A percentile compares a stretch with the other conserved stretches of the same genome.
Conservation (phyloP, 176 grass and related monocot genomes). For the Tillandsia leiboldiana region DNA sequence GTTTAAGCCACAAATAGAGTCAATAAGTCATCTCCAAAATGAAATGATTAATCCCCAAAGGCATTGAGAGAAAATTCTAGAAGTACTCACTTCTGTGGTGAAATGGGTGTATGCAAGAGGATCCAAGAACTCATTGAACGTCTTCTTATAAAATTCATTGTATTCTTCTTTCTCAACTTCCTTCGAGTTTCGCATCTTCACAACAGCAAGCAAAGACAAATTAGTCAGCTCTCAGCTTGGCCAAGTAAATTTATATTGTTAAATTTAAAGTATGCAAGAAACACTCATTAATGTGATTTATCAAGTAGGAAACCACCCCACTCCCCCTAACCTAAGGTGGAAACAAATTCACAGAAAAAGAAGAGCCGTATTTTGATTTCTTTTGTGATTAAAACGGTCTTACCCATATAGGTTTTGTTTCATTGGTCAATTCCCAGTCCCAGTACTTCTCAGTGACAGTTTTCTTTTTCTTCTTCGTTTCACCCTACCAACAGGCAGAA, state of each 20-base stretch:
- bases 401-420: constrained; percentile 94
- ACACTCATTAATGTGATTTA: too few relatives aligned
- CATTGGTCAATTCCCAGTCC: constrained; percentile 90
- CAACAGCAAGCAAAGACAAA: constrained; percentile 7
- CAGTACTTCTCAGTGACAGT: constrained; percentile 88
- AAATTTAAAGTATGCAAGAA: not conserved
- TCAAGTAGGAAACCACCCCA: not conserved
- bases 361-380: not conserved
- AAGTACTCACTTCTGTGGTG: constrained; percentile 55
- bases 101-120: constrained; percentile 74
- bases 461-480: constrained; percentile 81
- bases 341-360: not conserved
- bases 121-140: constrained; percentile 93
- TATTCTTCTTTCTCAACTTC: constrained; percentile 71
- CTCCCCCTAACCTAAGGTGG: not conserved
- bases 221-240: not conserved
- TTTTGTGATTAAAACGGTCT: constrained; percentile 6
- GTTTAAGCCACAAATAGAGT: constrained; percentile 20
- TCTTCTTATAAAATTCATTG: constrained; percentile 89
- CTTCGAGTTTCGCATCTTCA: constrained; percentile 86
- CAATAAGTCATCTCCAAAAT: constrained; percentile 9
- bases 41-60: constrained; percentile 5
- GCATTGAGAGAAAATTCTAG: constrained; percentile 10
- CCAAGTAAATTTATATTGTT: not conserved
- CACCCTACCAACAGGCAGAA: constrained; percentile 29